Percentiles rank a stretch among this genome's conserved stretches.
These are phyloP conservation scores for Phytophthora niederhauseri DNA, from an alignment of 352 stramenopile genomes.

Conservation along the genomic window DNA sequence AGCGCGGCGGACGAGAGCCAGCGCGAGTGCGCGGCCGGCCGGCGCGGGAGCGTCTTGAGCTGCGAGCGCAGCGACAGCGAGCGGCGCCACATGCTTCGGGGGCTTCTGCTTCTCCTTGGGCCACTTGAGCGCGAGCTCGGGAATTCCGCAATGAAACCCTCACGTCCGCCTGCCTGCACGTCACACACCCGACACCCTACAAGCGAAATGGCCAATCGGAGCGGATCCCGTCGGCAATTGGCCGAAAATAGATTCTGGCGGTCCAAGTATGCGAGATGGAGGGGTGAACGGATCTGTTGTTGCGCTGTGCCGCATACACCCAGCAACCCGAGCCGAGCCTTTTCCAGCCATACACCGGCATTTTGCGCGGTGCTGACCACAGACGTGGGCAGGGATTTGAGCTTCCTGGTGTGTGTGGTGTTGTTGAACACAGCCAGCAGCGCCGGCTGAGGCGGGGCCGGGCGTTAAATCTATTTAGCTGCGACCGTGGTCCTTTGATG, in stretches of 20 bases:
- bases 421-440: conserved; percentile 2
- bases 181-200: conserved; percentile 26
- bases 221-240: conserved; percentile 8
- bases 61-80: conserved; percentile 35
- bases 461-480: neutral
- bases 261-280: conserved; percentile 27
- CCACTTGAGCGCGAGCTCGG: conserved; percentile 28
- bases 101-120: conserved; percentile 20
- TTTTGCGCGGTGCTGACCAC: conserved; percentile 19
- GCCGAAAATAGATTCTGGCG: conserved; percentile 28
- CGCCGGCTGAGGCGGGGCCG: neutral
- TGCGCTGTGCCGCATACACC: neutral
- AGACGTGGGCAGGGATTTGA: conserved; percentile 17
- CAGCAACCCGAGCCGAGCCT: neutral
- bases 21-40: conserved; percentile 18
- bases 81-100: conserved; percentile 44
- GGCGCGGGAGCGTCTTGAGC: conserved; percentile 23
- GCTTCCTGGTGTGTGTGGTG: conserved; percentile 2
- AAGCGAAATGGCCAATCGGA: conserved; percentile 26
- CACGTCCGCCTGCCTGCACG: conserved; percentile 27
- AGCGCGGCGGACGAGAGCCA: conserved; percentile 49
- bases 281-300: conserved; percentile 6
- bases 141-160: conserved; percentile 34
- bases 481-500: neutral
- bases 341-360: neutral